A percentile compares a stretch with the other conserved stretches of the same genome.
phyloP scores from a whole-genome alignment of 2,329 filamentous ascomycete species.

The Ambrosiella cleistominuta region DNA sequence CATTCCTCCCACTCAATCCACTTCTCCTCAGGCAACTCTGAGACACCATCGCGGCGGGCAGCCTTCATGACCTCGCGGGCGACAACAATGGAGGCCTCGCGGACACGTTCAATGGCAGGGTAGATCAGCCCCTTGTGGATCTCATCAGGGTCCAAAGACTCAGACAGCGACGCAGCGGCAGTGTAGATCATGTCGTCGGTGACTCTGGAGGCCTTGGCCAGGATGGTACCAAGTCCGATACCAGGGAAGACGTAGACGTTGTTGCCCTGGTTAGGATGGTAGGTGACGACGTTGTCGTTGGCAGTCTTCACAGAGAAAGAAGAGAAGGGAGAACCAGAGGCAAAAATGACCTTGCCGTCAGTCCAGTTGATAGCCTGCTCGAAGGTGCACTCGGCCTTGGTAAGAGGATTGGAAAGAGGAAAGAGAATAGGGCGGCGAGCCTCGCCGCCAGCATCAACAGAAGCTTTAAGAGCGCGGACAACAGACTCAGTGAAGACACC shows the following conservation, averaged over 20 bases:
- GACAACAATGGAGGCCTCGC: constrained; percentile 73
- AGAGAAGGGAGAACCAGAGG: constrained; percentile 83
- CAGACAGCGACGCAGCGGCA: constrained; percentile 64
- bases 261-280: constrained; percentile 72
- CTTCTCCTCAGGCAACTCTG: constrained; percentile 46
- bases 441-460: constrained; percentile 42
- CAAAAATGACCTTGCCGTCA: constrained; percentile 80
- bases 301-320: constrained; percentile 46
- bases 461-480: constrained; percentile 50
- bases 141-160: constrained; percentile 65
- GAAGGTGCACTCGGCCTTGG: constrained; percentile 89
- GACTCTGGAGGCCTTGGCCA: constrained; percentile 69
- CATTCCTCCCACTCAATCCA: constrained; percentile 59
- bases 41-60: constrained; percentile 66
- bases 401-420: constrained; percentile 87
- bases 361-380: constrained; percentile 86
- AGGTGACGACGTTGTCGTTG: constrained; percentile 42
- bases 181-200: constrained; percentile 97
- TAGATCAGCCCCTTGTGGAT: constrained; percentile 73
- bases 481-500: constrained; percentile 86
- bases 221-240: constrained; percentile 80
- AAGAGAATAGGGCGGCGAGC: constrained; percentile 82
- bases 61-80: constrained; percentile 87
- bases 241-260: constrained; percentile 91
- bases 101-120: constrained; percentile 75